phyloP scores from a whole-genome alignment of 768 basidiomycete genomes.

The Coprinopsis strossmayeri region DNA sequence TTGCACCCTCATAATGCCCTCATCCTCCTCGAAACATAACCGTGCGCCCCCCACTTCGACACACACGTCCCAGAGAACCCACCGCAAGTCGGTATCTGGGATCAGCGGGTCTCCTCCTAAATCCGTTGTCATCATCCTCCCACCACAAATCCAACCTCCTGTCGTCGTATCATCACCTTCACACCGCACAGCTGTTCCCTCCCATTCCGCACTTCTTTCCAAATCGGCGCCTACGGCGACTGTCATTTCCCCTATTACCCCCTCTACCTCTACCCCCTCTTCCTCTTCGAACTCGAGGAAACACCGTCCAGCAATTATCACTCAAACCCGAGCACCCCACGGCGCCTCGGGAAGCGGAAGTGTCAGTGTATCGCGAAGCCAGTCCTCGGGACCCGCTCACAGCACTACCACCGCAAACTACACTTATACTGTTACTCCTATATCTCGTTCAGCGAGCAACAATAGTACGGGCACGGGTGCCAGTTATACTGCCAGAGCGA shows the following conservation, averaged over 20 bases:
- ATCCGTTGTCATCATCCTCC: slow-evolving; percentile 6
- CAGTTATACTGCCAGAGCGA: neutral
- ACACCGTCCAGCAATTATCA: no score
- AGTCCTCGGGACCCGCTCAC: neutral
- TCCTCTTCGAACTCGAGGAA: no score
- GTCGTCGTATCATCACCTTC: slow-evolving; percentile 2
- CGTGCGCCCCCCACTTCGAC: neutral
- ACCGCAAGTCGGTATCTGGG: neutral
- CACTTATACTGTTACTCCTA: neutral
- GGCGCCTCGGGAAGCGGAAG: neutral
- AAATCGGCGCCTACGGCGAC: neutral
- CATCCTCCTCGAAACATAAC: slow-evolving; percentile 3
- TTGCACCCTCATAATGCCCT: neutral
- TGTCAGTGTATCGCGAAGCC: neutral
- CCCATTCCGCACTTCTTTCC: slow-evolving; percentile 4
- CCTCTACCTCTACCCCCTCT: no score
- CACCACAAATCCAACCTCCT: slow-evolving; percentile 7
- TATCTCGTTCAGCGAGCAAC: neutral
- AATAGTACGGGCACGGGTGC: neutral
- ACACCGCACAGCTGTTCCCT: slow-evolving; percentile 7
- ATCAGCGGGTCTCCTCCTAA: neutral
- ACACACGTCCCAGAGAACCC: neutral
- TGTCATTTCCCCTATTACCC: neutral
- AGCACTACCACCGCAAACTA: neutral
- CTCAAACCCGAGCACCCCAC: neutral